These are phyloP conservation scores for Sabuloglossum arenarium DNA, from an alignment of 495 filamentous ascomycete genomes.

Conservation along the genomic window DNA sequence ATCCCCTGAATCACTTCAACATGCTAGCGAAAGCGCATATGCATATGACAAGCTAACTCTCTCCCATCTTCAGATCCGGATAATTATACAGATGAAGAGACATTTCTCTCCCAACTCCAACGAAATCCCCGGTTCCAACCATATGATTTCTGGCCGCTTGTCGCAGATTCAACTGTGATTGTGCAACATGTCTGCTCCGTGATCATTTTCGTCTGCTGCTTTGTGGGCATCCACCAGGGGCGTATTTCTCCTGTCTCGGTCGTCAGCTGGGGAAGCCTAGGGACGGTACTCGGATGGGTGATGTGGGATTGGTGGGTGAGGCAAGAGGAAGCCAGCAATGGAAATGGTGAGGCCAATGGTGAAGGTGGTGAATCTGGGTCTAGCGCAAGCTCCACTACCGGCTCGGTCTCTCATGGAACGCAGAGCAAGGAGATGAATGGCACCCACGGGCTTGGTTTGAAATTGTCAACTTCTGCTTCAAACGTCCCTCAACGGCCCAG, in stretches of 20 bases:
- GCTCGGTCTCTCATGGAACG: slow-evolving; percentile 12
- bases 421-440: slow-evolving; percentile 14
- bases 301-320: slow-evolving; percentile 80
- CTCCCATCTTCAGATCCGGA: slow-evolving; percentile 48
- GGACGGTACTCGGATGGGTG: slow-evolving; percentile 73
- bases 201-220: slow-evolving; percentile 82
- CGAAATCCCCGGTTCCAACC: slow-evolving; percentile 84
- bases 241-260: slow-evolving; percentile 70
- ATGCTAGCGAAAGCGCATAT: no score
- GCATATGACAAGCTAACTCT: neutral
- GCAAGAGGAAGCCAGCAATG: slow-evolving; percentile 25
- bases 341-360: slow-evolving; percentile 14
- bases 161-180: slow-evolving; percentile 89
- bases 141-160: slow-evolving; percentile 95
- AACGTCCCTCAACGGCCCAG: slow-evolving; percentile 10
- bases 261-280: slow-evolving; percentile 61
- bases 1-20: no score
- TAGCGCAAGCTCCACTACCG: slow-evolving; percentile 17
- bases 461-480: slow-evolving; percentile 14
- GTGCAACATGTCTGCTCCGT: slow-evolving; percentile 92
- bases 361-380: slow-evolving; percentile 25
- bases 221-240: slow-evolving; percentile 72
- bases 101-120: slow-evolving; percentile 89
- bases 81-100: slow-evolving; percentile 92
- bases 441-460: slow-evolving; percentile 27